These are phyloP conservation scores for Yamadazyma nakazawae DNA, from an alignment of 805 yeast species.

Conservation along the genomic window DNA sequence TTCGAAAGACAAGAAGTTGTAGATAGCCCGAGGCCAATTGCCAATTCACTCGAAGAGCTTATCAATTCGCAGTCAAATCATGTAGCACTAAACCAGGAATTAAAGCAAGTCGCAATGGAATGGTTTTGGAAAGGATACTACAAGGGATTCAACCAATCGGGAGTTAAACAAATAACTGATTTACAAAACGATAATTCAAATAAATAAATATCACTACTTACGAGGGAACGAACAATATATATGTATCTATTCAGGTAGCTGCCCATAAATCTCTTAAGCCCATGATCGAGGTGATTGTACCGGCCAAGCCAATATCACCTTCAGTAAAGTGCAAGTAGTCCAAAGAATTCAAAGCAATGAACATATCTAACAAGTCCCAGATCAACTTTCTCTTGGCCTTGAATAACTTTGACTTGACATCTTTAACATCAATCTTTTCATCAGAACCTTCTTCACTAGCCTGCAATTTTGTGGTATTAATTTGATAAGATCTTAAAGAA, in stretches of 20 bases:
- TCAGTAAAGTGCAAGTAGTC: slow-evolving; percentile 62
- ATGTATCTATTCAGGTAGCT: slow-evolving; percentile 1
- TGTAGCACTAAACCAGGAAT: slow-evolving; percentile 18
- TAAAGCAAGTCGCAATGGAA: slow-evolving; percentile 24
- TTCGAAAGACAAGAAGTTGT: neutral
- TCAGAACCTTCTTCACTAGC: slow-evolving; percentile 17
- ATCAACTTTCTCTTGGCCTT: slow-evolving; percentile 59
- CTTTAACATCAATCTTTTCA: slow-evolving; percentile 32
- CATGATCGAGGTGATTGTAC: slow-evolving; percentile 73
- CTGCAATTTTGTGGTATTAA: slow-evolving; percentile 37
- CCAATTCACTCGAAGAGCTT: slow-evolving; percentile 10
- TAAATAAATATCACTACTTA: slow-evolving; percentile 4
- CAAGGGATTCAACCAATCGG: slow-evolving; percentile 17
- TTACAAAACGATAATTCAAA: neutral
- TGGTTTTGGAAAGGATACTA: slow-evolving; percentile 35
- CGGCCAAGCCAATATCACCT: slow-evolving; percentile 80
- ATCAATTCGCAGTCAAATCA: slow-evolving; percentile 16
- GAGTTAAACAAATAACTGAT: neutral
- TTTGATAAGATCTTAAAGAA: slow-evolving; percentile 52
- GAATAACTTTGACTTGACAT: slow-evolving; percentile 42
- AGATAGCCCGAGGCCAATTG: neutral
- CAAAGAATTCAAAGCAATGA: slow-evolving; percentile 72
- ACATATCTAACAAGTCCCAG: slow-evolving; percentile 73
- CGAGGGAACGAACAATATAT: neutral
- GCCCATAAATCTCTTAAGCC: slow-evolving; percentile 76